Evolutionary conservation across 1,139 yeast genomes (phyloP), one percentile per base, ranked within the genome.

Genomic region (Casaregolazyma suthepensis): DNA sequence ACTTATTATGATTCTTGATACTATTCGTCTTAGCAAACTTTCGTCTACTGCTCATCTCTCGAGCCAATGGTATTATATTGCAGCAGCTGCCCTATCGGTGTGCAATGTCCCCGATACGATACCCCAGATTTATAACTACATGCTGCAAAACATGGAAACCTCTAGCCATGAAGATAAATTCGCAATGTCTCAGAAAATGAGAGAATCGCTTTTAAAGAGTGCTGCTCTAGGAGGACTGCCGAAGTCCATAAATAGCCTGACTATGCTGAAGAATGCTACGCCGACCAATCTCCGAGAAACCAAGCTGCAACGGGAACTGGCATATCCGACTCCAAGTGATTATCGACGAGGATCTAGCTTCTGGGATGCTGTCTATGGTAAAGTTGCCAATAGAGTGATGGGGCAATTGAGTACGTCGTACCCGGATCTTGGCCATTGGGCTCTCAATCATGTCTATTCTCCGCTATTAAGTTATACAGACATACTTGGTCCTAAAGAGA

Each of bases 171-270:
- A 58, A 19, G 53, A 55, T 12, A 69, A 64, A 45, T 57, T 54
- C 20, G 49, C 50, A 40, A 68, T 84, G 9, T 82, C 91, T 0
- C 73, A 76, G 46, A 79, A 85, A 62, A 73, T 86, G 55, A 73
- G 96, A 55, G 97, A 90, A 64, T 83, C 90, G 10, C 71, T 90
- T 5, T 71, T 90, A 64, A 90, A 90, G 66, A 76, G 88, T 7
- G 77, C 86, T 1, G 95, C 96, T 0, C 72, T 90, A 50, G 81
- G 83, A 15, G 97, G 97, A 0, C 75, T 90, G 22, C 97, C 97
- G 1, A 85, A 84, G 61, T 80, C 91, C 1, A 90, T 90, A 67
- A 90, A 90, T 67, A 80, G 95, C 1, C 71, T 90, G 63, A 84
- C 81, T 69, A 74, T 77, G 43, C 73, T 89, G 56, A 83, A 81